Evolutionary conservation across 164 flowering plant species (phyloP).

Genomic region (Annona cherimola): DNA sequence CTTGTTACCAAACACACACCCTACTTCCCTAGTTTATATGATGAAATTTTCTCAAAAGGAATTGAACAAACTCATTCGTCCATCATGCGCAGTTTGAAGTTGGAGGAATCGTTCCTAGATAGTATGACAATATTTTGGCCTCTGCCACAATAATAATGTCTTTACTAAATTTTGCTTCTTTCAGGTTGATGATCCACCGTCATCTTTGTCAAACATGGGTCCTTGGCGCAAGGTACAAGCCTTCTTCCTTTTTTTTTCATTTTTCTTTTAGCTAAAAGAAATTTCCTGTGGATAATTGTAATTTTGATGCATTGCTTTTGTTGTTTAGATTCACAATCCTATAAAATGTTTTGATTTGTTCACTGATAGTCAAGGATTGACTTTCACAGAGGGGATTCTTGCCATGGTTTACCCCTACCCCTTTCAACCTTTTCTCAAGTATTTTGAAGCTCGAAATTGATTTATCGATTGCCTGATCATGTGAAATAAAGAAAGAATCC

Average conservation of each 20-base stretch:
- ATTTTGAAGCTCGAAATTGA: too few species aligned
- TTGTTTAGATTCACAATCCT: not conserved
- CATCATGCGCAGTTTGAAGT: not conserved
- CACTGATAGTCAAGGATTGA: not conserved
- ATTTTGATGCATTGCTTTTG: not conserved
- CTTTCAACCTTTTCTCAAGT: too few species aligned
- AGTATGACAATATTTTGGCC: not conserved
- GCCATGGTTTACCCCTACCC: too few species aligned
- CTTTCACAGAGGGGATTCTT: not conserved
- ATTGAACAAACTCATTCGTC: too few species aligned
- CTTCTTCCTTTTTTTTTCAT: not conserved
- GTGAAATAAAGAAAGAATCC: too few species aligned
- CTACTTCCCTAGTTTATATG: too few species aligned
- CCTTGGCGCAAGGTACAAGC: constrained; percentile 91
- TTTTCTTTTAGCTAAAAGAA: not conserved
- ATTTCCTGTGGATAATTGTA: not conserved
- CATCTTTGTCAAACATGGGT: constrained; percentile 59
- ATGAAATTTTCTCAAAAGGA: too few species aligned
- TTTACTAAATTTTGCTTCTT: constrained; percentile 6
- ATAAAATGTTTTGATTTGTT: not conserved
- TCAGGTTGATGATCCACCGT: constrained; percentile 58
- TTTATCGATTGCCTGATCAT: too few species aligned
- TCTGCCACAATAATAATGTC: not conserved
- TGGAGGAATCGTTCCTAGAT: not conserved
- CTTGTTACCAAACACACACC: too few species aligned